Evolutionary conservation across 2,329 filamentous ascomycete genomes (phyloP).

Genomic region (Clonostachys sp.): DNA sequence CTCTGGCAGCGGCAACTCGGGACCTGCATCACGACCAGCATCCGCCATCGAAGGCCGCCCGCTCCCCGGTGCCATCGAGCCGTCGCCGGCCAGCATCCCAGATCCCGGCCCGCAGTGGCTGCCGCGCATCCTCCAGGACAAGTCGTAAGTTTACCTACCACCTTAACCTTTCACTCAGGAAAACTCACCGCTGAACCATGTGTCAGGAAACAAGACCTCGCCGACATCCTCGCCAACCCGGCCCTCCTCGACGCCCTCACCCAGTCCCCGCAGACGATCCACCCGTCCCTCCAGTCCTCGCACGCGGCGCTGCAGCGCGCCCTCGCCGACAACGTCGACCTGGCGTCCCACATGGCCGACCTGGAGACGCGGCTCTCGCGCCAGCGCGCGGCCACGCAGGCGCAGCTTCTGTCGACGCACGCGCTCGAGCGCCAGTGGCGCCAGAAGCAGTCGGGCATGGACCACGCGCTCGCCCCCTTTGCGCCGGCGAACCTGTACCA

Average conservation of each 20-base stretch:
- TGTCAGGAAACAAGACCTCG: constrained; percentile 72
- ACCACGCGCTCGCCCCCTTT: constrained; percentile 77
- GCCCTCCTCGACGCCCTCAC: constrained; percentile 71
- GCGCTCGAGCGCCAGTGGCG: constrained; percentile 91
- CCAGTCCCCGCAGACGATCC: constrained; percentile 59
- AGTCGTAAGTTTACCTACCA: constrained; percentile 56
- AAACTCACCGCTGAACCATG: constrained; percentile 2
- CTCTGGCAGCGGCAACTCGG: constrained; percentile 23
- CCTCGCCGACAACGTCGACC: constrained; percentile 66
- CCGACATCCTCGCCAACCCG: constrained; percentile 60
- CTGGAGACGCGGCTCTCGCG: constrained; percentile 53
- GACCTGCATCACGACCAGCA: constrained; percentile 40
- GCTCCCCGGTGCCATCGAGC: constrained; percentile 5
- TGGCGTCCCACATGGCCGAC: constrained; percentile 58
- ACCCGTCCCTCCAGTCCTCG: constrained; percentile 66
- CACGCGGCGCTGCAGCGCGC: constrained; percentile 60
- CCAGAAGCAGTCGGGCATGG: constrained; percentile 84
- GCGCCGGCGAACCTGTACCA: constrained; percentile 84
- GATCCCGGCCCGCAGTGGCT: constrained; percentile 74
- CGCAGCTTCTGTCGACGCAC: constrained; percentile 76
- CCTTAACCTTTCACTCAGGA: constrained; percentile 11
- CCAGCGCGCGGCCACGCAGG: constrained; percentile 69
- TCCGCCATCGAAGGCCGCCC: constrained; percentile 46
- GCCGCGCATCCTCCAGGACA: constrained; percentile 71
- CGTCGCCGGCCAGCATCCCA: constrained; percentile 30